Base-by-base conservation (phyloP, 1,284 basidiomycete genomes). In the Crucibulum parvulum region DNA sequence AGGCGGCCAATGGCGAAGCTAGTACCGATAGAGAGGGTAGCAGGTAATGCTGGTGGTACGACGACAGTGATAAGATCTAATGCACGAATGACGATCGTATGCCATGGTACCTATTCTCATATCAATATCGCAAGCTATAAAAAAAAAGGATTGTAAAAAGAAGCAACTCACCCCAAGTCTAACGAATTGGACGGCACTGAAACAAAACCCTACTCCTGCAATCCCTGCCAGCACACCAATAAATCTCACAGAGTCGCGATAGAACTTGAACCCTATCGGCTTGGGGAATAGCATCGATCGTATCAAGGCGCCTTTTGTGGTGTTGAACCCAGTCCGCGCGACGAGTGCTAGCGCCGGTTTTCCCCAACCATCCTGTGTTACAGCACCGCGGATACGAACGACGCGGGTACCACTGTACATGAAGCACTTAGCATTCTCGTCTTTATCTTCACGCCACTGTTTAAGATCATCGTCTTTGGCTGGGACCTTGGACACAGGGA, bases 221-320 rank as follows among this genome's bases (percentile, higher is more conserved):
- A 99, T 91, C 35, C 92, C 86, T 13, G 94, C 91, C 13, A 99
- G 86, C 15, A 99, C 96, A 43, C 88, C 88, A 61, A 99, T 98
- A 74, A 99, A 99, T 55, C 96, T 88, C 72, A 99, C 94, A 7
- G 97, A 99, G 78, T 99, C 98, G 37, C 95, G 91, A 77, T 98
- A 98, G 75, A 98, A 98, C 75, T 97, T 96, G 85, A 95, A 96
- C 0, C 96, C 97, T 70, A 99, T 96, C 0, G 97, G 96, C 73
- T 98, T 99, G 0, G 98, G 98, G 81, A 98, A 99, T 15, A 99
- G 83, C 98, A 99, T 99, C 0, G 96, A 98, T 31, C 98, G 87
- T 7, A 99, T 89, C 16, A 99, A 83, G 0, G 97, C 93, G 37
- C 98, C 98, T 78, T 99, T 99, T 10, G 98, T 99, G 3, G 98